Percentiles rank a stretch among this genome's conserved stretches.
These are phyloP conservation scores for Hanseniaspora clermontiae DNA, from an alignment of 805 yeast genomes.

Conservation along the genomic window DNA sequence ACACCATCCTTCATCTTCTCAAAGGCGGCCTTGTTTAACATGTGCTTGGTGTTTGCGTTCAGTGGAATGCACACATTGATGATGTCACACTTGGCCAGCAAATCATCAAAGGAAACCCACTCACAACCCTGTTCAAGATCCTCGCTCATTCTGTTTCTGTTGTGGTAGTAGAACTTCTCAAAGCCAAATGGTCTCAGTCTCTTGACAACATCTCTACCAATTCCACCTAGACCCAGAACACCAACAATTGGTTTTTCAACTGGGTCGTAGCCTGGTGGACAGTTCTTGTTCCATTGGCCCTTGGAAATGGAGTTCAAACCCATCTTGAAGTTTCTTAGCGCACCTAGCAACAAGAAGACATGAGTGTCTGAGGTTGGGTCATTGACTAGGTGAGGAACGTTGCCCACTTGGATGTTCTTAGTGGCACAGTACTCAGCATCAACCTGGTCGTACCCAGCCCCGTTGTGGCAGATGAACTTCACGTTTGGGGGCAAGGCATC, in stretches of 20 bases:
- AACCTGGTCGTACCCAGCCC: slow-evolving; percentile 70
- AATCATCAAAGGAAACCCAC: slow-evolving; percentile 59
- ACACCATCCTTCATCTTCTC: slow-evolving; percentile 67
- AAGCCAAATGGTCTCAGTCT: slow-evolving; percentile 70
- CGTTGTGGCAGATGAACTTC: slow-evolving; percentile 44
- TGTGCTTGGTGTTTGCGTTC: slow-evolving; percentile 57
- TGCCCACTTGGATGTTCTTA: slow-evolving; percentile 49
- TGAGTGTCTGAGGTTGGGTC: slow-evolving; percentile 64
- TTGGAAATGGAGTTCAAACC: slow-evolving; percentile 42
- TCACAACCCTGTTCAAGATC: slow-evolving; percentile 60
- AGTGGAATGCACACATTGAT: slow-evolving; percentile 67
- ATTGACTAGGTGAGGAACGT: slow-evolving; percentile 55
- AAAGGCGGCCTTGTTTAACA: slow-evolving; percentile 48
- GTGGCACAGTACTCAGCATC: slow-evolving; percentile 42
- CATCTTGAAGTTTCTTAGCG: slow-evolving; percentile 52
- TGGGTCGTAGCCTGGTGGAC: slow-evolving; percentile 60
- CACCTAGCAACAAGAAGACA: slow-evolving; percentile 47
- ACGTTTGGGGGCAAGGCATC: slow-evolving; percentile 42
- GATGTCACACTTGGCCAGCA: slow-evolving; percentile 52
- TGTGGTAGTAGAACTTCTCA: slow-evolving; percentile 55
- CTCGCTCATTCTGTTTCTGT: slow-evolving; percentile 44
- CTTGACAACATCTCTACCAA: slow-evolving; percentile 68
- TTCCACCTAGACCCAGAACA: slow-evolving; percentile 79
- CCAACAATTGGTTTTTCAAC: slow-evolving; percentile 58
- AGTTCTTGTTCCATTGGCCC: slow-evolving; percentile 52